A percentile compares a stretch with the other conserved stretches of the same genome.
Evolutionary conservation across 306 rosid genomes (phyloP).

Genomic region (Herpetospermum pedunculosum): DNA sequence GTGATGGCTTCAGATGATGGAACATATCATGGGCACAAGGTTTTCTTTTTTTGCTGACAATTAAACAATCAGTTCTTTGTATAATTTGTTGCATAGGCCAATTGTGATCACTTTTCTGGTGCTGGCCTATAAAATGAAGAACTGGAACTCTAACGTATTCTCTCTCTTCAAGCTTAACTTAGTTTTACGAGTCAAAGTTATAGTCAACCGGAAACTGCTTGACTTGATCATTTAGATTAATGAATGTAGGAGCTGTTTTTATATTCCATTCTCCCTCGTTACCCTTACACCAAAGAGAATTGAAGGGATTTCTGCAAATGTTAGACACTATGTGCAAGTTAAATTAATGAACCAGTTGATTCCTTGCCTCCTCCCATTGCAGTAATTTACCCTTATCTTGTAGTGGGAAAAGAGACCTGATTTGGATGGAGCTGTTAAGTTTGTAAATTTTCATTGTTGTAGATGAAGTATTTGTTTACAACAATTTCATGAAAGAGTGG

Average conservation of each 20-base stretch:
- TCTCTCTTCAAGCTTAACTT: neutral
- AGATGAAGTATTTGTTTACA: neutral
- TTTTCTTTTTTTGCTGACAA: neutral
- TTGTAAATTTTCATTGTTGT: neutral
- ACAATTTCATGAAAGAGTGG: neutral
- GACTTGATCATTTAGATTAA: neutral
- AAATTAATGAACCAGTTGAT: neutral
- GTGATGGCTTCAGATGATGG: neutral
- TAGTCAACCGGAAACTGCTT: neutral
- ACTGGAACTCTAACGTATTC: neutral
- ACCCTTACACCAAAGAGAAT: neutral
- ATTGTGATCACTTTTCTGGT: neutral
- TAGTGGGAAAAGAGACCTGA: neutral
- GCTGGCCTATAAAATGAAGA: neutral
- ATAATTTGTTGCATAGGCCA: neutral
- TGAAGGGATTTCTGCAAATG: neutral
- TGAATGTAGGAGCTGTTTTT: neutral
- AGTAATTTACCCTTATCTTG: neutral
- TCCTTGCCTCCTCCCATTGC: neutral
- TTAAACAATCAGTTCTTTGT: neutral
- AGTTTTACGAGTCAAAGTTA: neutral
- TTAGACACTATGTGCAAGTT: neutral
- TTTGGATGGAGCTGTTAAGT: neutral
- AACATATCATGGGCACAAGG: neutral
- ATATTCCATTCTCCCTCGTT: neutral